Percentiles rank a stretch among this genome's conserved stretches.
Conservation (phyloP, 2,329 filamentous ascomycete species). For the Xylaria sp. region DNA sequence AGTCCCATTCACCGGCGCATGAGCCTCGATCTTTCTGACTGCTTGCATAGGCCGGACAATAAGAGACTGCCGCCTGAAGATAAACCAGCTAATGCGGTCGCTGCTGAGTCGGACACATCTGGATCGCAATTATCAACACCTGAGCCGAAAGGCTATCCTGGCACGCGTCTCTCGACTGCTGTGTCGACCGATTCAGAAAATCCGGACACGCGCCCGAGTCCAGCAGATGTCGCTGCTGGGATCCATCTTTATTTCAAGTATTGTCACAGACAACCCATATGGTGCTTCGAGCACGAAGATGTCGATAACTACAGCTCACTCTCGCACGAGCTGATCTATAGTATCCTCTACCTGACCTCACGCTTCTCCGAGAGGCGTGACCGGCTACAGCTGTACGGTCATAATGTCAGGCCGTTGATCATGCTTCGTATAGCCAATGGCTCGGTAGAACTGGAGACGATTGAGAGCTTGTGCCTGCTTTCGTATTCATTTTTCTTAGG, state of each 20-base stretch:
- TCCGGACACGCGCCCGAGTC: slow-evolving; percentile 14
- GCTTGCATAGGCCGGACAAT: slow-evolving; percentile 11
- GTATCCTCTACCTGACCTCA: slow-evolving; percentile 17
- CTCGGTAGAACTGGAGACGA: slow-evolving; percentile 17
- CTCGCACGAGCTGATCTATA: slow-evolving; percentile 18
- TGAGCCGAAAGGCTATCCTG: slow-evolving; percentile 7
- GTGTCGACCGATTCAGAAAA: slow-evolving; percentile 13
- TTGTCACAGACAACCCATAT: slow-evolving; percentile 21
- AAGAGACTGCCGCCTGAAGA: slow-evolving; percentile 8
- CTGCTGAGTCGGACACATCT: slow-evolving; percentile 11
- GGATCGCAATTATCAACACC: slow-evolving; percentile 2
- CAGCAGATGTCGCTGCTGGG: slow-evolving; percentile 14
- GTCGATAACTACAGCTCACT: slow-evolving; percentile 16
- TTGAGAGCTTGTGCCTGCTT: slow-evolving; percentile 19
- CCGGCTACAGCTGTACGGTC: slow-evolving; percentile 16
- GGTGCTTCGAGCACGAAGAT: slow-evolving; percentile 20
- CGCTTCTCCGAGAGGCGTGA: slow-evolving; percentile 17
- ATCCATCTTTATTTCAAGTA: slow-evolving; percentile 20
- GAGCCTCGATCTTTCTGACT: slow-evolving; percentile 10
- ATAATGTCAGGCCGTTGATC: slow-evolving; percentile 19
- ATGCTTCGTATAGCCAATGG: slow-evolving; percentile 21
- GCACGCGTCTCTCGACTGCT: slow-evolving; percentile 3
- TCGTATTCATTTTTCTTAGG: slow-evolving; percentile 20
- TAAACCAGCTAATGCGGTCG: slow-evolving; percentile 2
- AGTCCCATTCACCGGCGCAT: not conserved